Evolutionary conservation across 306 rosid genomes (phyloP).

Genomic region (Quercus agrifolia): DNA sequence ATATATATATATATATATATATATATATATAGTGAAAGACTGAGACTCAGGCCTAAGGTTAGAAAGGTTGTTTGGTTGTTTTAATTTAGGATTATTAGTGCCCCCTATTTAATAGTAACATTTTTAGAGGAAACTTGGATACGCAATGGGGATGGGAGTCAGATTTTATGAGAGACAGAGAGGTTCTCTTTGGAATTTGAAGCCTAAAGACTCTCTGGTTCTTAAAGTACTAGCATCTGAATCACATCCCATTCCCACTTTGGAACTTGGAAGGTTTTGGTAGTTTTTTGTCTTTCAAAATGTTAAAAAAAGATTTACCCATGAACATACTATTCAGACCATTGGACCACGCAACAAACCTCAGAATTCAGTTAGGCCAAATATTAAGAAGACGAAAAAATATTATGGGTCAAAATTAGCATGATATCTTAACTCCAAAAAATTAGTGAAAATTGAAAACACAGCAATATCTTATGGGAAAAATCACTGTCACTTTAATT

Average conservation of each 20-base stretch:
- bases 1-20: too few species aligned
- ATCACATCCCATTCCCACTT: constrained; percentile 15
- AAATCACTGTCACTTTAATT: background rate
- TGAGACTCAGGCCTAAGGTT: too few species aligned
- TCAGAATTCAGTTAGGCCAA: too few species aligned
- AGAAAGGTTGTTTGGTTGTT: background rate
- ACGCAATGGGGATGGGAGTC: background rate
- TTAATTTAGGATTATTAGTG: background rate
- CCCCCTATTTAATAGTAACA: background rate
- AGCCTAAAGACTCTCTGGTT: constrained; percentile 20
- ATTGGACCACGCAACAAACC: background rate
- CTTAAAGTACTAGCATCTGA: constrained; percentile 4
- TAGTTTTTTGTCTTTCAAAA: background rate
- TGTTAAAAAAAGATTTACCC: background rate
- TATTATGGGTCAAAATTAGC: background rate
- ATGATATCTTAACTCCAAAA: too few species aligned
- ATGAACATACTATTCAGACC: background rate
- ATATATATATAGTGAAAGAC: too few species aligned
- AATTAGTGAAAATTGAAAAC: too few species aligned
- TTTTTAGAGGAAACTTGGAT: background rate
- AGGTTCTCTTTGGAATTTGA: constrained; percentile 54
- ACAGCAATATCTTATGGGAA: too few species aligned
- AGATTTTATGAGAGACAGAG: background rate
- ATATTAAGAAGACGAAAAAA: background rate
- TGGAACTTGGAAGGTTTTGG: constrained; percentile 30